Base-by-base conservation (phyloP, 306 rosid genomes). In the Heteromeles arbutifolia region DNA sequence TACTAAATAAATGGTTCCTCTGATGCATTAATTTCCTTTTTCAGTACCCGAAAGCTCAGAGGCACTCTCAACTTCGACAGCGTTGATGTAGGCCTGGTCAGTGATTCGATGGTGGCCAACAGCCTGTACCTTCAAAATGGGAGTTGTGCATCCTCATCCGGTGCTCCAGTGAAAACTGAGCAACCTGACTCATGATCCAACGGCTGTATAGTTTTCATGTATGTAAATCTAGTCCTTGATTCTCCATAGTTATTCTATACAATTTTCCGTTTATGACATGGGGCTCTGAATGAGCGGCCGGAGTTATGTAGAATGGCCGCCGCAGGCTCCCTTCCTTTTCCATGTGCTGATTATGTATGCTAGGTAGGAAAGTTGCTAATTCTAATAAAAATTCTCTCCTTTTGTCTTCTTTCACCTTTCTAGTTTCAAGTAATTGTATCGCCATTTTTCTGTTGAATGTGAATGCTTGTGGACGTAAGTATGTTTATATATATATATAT, bases 91-190 rank as follows among this genome's bases (percentile, higher is more conserved):
- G 99, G 98, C 53, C 82, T 96, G 86, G 98, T 96, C 8, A 92
- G 97, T 67, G 99, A 96, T 77, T 88, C 98, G 21, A 84, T 90
- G 91, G 99, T 96, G 74, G 96, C 99, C 70, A 96, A 87, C 84
- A 96, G 99, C 84, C 90, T 96, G 66, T 90, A 86, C 83, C 90
- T 88, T 79, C 97, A 88, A 80, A 96, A 92, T 67, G 96, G 97
- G 72, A 90, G 92, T 61, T 80, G 92, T 41, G 93, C 86, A 50
- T 86, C 99, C 53, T 86, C 97, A 2, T 90, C 98, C 0, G 91
- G 93, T 50, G 91, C 88, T 41, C 93, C 90, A 22, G 22, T 89
- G 84, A 96, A 92, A 85, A 25, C 93, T 32, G 98, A 96, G 85
- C 96, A 90, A 76, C 97, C 86, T 24, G 98, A 90, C 83, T 84